Evolutionary conservation across 257 asterid species (phyloP), one percentile per base, ranked within the genome.

Genomic region (Dorcoceras hygrometricum): DNA sequence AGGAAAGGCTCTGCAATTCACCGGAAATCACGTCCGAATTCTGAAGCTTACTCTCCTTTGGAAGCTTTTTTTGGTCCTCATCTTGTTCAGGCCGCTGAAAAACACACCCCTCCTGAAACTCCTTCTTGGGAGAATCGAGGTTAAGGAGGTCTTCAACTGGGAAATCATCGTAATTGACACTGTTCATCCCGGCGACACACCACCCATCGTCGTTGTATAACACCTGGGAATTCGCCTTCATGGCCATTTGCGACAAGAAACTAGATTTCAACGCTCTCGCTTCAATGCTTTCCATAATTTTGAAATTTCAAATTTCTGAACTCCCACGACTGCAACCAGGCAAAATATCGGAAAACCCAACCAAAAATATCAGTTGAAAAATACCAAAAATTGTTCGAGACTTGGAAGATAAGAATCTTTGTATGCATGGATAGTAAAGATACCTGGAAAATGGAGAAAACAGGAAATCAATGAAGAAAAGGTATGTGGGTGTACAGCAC

Each of bases 61-160:
- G 68, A 3, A 54, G 59, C 28, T 76, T 75, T 28, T 65, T 80
- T 1, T 77, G 85, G 28, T 71, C 85, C 23, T 86, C 88, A 16
- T 73, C 85, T 5, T 18, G 20, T 5, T 46, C 54, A 2, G 50
- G n/a, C 50, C 50, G n/a, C 6, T 66, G 72, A 11, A 71, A 71
- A 0, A 68, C 57, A 25, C 71, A 65, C 22, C 65, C 83, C 0
- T 81, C 95, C 65, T 78, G 83, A 73, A 84, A 84, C 28, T 84
- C 90, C 39, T 88, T 84, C 2, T 83, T 95, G 56, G 97, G 76
- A 72, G 89, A 89, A 64, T 94, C 96, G 55, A 95, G 91, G 80
- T 95, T 91, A 28, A 95, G 89, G 24, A 95, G 96, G 71, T 95
- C 99, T 54, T 95, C 99, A 14, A 95, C 96, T 20, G 96, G 89